Evolutionary conservation across 2,329 filamentous ascomycete genomes (phyloP), one percentile per base, ranked within the genome.

Genomic region (Fusarium denticulatum): DNA sequence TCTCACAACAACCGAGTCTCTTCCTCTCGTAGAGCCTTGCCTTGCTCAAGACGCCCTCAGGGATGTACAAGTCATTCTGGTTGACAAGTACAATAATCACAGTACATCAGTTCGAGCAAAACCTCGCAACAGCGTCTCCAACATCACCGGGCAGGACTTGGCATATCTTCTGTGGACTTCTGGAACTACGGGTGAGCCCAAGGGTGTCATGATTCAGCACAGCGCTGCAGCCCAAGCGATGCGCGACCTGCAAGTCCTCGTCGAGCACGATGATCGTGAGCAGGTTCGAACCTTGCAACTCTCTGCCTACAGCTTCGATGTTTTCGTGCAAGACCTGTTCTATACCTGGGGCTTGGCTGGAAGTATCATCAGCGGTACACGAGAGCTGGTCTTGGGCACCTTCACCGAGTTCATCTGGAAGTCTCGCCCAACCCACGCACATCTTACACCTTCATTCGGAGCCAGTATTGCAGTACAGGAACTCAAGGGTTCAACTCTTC

Each of bases 201-300:
- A 72, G 32, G 69, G 69, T 9, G 69, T 72, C 4, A 72, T 72
- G 69, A 60, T 72, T 3, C 69, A 72, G 11, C 69, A 72, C 32
- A 56, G 47, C 3, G 69, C 69, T 5, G 69, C 69, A 0, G 55
- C 69, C 1, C 39, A 69, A 30, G 69, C 69, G 2, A 72, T 72
- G 69, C 49, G 64, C 0, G 69, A 72, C 16, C 43, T 72, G 1
- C 69, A 72, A 47, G 40, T 72, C 4, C 69, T 64, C 5, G 69
- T 72, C 1, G 69, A 72, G 5, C 69, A 72, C 10, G 58, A 72
- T 7, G 37, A 69, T 2, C 34, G 42, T 3, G 69, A 60, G 2
- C 69, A 72, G 18, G 69, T 72, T 1, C 69, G 69, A 1, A 72
- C 69, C 0, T 10, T 72, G 0, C 69, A 72, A 8, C 55, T 72